Base-by-base conservation (phyloP, 257 asterid genomes). In the Petunia secreta region DNA sequence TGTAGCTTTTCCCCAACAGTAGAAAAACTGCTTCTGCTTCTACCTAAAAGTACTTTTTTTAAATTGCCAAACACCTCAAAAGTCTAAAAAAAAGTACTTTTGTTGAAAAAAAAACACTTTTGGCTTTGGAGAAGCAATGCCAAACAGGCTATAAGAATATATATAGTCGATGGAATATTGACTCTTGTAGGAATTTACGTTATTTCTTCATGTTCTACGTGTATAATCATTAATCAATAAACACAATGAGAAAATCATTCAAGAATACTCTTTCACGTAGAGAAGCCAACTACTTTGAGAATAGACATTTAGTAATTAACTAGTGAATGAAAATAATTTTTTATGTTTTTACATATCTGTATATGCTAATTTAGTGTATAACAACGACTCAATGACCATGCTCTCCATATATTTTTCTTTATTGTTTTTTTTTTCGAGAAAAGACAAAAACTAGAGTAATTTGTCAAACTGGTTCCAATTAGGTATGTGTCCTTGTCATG, bases 401-500 rank as follows among this genome's bases (percentile, higher is more conserved):
- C 76, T 46, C 8, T 69, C 46, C 76, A 69, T 69, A 8, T 43
- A 46, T 25, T 69, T 71, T 52, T 10, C 15, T 52, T 52, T 50
- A 0, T 50, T 46, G 25, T 46, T 9, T 25, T 69, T 46, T 15
- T 69, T 25, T 25, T 48, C 2, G 25, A 69, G 4, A 48, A 69
- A 52, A 52, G 25, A 25, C 25, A 25, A 1, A 4, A 69, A 16
- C 1, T 16, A 44, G n/a, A 8, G 58, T 69, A 16, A 48, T 69
- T 25, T 69, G 77, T 46, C 59, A 68, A 44, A 46, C 76, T 43
- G 7, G 37, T 9, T 16, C 4, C 25, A 43, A 67, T 25, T 69
- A 71, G 60, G 77, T 71, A 71, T 48, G 43, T 10, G 77, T 71
- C 77, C 43, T 71, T 71, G 5, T 71, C 77, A 71, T 71, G 25